phyloP scores from a whole-genome alignment of 805 yeast species.

The Yamadazyma sp. region DNA sequence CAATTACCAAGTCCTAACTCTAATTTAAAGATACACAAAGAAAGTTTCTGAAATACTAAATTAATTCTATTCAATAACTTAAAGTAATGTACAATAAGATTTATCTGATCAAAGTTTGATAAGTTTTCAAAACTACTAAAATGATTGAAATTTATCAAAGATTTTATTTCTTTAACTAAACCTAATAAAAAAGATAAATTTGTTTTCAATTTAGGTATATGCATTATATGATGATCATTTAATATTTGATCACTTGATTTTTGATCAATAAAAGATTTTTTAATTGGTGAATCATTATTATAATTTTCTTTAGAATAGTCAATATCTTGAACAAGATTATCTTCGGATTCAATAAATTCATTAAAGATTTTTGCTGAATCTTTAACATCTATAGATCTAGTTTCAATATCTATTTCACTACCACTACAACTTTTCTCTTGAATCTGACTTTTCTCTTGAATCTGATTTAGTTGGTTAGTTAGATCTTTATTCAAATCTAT shows the following conservation, averaged over 20 bases:
- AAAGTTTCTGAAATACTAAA: slow-evolving; percentile 1
- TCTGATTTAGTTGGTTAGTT: no score
- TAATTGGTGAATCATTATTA: slow-evolving; percentile 6
- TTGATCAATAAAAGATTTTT: slow-evolving; percentile 1
- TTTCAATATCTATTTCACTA: no score
- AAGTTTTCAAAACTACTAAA: background rate
- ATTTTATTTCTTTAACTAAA: background rate
- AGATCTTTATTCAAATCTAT: no score
- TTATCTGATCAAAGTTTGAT: slow-evolving; percentile 1
- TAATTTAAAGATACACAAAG: slow-evolving; percentile 6
- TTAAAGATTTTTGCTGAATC: no score
- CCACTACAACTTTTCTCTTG: no score
- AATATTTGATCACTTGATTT: slow-evolving; percentile 1
- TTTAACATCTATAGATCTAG: no score
- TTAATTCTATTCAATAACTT: slow-evolving; percentile 7
- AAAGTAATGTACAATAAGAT: slow-evolving; percentile 6
- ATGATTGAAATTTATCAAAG: background rate
- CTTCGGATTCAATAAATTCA: background rate
- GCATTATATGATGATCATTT: background rate
- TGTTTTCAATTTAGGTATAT: background rate
- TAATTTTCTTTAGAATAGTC: slow-evolving; percentile 7
- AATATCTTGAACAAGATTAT: no score
- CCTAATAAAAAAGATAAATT: background rate
- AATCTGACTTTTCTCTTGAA: no score
- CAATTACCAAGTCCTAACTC: slow-evolving; percentile 7